These are phyloP conservation scores for Pythium phragmitis DNA, from an alignment of 352 stramenopile species.

Conservation along the genomic window DNA sequence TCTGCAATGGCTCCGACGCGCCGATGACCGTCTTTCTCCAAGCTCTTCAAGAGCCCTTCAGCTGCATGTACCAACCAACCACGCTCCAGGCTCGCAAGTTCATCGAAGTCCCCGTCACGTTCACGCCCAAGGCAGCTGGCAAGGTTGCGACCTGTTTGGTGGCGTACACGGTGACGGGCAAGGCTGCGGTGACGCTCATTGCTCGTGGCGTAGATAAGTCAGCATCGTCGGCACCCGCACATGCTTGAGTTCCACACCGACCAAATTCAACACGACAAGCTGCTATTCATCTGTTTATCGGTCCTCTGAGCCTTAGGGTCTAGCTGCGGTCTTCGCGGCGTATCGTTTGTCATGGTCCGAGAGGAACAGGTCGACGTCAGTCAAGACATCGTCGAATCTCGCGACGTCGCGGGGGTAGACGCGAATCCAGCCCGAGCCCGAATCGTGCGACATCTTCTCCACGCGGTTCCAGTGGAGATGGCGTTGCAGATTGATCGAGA, in stretches of 20 bases:
- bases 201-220: constrained; percentile 48
- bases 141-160: constrained; percentile 84
- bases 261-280: constrained; percentile 9
- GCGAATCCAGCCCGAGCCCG: constrained; percentile 79
- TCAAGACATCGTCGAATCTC: constrained; percentile 68
- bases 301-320: constrained; percentile 5
- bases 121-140: constrained; percentile 70
- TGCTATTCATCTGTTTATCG: not conserved
- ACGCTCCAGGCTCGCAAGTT: constrained; percentile 84
- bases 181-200: constrained; percentile 78
- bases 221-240: not conserved
- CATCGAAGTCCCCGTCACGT: constrained; percentile 78
- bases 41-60: constrained; percentile 73
- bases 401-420: constrained; percentile 84
- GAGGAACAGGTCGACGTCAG: constrained; percentile 73
- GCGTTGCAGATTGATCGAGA: constrained; percentile 85
- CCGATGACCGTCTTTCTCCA: constrained; percentile 87
- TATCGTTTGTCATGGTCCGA: constrained; percentile 46
- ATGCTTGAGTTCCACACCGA: not conserved
- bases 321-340: constrained; percentile 20
- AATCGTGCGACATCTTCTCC: constrained; percentile 88
- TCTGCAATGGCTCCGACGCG: constrained; percentile 81
- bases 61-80: constrained; percentile 67
- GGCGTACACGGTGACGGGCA: constrained; percentile 76
- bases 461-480: constrained; percentile 88